Base-by-base conservation (phyloP, 306 rosid genomes). In the Vicia faba region DNA sequence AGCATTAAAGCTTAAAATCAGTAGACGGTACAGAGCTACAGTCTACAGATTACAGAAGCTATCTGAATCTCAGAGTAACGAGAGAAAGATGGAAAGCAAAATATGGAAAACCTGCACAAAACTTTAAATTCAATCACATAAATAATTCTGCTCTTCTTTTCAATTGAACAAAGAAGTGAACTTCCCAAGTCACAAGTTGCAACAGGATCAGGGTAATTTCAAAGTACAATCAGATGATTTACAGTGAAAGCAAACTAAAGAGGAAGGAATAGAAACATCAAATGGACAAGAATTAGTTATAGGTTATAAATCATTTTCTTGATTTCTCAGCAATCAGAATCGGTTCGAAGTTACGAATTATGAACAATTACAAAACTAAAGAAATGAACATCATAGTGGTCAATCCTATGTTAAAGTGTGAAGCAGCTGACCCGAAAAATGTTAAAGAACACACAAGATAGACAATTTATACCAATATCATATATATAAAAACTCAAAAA, bases 151-250 rank as follows among this genome's bases (percentile, higher is more conserved):
- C 36, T 20, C 16, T 5, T 5, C 15, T 56, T 13, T n/a, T 56
- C 57, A 43, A 69, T 44, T 15, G 38, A 29, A 46, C 58, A 46
- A 4, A 49, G 12, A 4, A 49, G 12, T 15, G 6, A 20, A 50
- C 62, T 67, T 35, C 50, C 8, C 49, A 51, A 67, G 33, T 23
- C 26, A 4, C 71, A 66, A 11, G 12, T 66, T 49, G 46, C 46
- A 60, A 16, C 15, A 36, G 16, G 14, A 12, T 64, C 15, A n/a
- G 14, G n/a, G 25, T 13, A 36, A 35, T 57, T 35, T 50, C 23
- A 19, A 67, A 51, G 61, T 68, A 23, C 7, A 58, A 45, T 44
- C 0, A 2, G 23, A 41, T 5, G 48, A 58, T 31, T 58, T 3
- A 70, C 45, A 43, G 3, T 56, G 10, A 43, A 69, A 43, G 66